Percentiles rank a stretch among this genome's conserved stretches.
Evolutionary conservation across 2,329 filamentous ascomycete species (phyloP).

Genomic region (Pseudogymnoascus sp.): DNA sequence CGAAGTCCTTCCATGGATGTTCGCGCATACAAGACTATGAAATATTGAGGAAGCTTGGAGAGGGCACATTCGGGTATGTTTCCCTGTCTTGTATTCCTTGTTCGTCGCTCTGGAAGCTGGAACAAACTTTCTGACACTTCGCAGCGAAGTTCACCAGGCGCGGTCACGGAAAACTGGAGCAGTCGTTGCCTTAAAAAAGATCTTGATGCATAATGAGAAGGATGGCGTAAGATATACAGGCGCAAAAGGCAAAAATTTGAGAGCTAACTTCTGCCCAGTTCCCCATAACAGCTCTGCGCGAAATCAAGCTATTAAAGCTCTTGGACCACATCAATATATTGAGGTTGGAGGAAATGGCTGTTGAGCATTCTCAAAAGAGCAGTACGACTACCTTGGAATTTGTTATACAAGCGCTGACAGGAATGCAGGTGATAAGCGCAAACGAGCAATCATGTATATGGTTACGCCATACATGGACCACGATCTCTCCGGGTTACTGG

Average conservation of each 20-base stretch:
- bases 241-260: neutral
- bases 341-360: slow-evolving; percentile 87
- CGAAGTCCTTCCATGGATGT: slow-evolving; percentile 69
- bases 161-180: slow-evolving; percentile 65
- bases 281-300: slow-evolving; percentile 93
- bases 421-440: slow-evolving; percentile 60
- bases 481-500: slow-evolving; percentile 91
- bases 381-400: slow-evolving; percentile 11
- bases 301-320: slow-evolving; percentile 95
- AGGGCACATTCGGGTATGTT: slow-evolving; percentile 84
- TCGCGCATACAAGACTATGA: slow-evolving; percentile 76
- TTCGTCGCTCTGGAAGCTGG: neutral
- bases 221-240: slow-evolving; percentile 59
- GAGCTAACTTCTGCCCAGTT: slow-evolving; percentile 45
- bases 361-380: slow-evolving; percentile 54
- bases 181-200: slow-evolving; percentile 90
- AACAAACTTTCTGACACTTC: slow-evolving; percentile 10
- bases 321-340: slow-evolving; percentile 87
- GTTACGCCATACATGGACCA: slow-evolving; percentile 98
- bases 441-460: slow-evolving; percentile 92
- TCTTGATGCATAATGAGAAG: slow-evolving; percentile 98
- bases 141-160: slow-evolving; percentile 83
- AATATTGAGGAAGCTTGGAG: slow-evolving; percentile 74
- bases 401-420: slow-evolving; percentile 20
- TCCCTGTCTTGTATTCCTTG: neutral